phyloP scores from a whole-genome alignment of 2,329 filamentous ascomycete species.

The Escovopsis sp. region DNA sequence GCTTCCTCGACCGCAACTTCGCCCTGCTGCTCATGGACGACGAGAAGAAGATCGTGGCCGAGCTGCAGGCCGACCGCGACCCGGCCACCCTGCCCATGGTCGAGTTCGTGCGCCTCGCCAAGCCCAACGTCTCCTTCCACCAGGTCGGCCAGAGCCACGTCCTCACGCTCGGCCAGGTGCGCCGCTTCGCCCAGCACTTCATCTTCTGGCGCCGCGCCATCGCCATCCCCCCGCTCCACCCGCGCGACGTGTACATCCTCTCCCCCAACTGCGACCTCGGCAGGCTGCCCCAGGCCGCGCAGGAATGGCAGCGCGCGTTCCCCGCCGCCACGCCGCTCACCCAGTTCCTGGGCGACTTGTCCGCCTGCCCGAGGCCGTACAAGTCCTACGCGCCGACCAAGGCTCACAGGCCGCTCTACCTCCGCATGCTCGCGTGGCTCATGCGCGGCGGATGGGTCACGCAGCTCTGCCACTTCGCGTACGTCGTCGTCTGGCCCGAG shows the following conservation, averaged over 20 bases:
- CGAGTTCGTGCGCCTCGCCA: slow-evolving; percentile 65
- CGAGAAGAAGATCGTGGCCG: slow-evolving; percentile 55
- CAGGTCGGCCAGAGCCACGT: slow-evolving; percentile 57
- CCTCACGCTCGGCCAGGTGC: slow-evolving; percentile 65
- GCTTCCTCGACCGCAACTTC: slow-evolving; percentile 70
- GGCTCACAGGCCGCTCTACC: slow-evolving; percentile 73
- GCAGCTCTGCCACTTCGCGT: slow-evolving; percentile 80
- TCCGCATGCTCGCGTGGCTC: slow-evolving; percentile 85
- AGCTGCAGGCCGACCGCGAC: slow-evolving; percentile 63
- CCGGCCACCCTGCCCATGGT: slow-evolving; percentile 63
- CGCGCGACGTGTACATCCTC: slow-evolving; percentile 78
- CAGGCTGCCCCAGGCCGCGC: slow-evolving; percentile 51
- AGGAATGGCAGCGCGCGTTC: slow-evolving; percentile 63
- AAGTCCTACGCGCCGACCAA: slow-evolving; percentile 73
- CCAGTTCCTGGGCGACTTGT: slow-evolving; percentile 75
- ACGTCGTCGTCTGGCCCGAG: slow-evolving; percentile 69
- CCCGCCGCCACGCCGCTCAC: slow-evolving; percentile 69
- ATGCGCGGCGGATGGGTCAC: slow-evolving; percentile 88
- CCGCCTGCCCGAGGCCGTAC: slow-evolving; percentile 66
- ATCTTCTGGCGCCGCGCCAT: slow-evolving; percentile 93
- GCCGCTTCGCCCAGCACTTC: slow-evolving; percentile 79
- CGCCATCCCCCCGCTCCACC: slow-evolving; percentile 78
- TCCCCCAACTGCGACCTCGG: slow-evolving; percentile 75
- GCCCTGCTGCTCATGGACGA: slow-evolving; percentile 74
- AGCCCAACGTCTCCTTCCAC: slow-evolving; percentile 49